Evolutionary conservation across 1,284 basidiomycete genomes (phyloP).

Genomic region (Apiotrichum sp.): DNA sequence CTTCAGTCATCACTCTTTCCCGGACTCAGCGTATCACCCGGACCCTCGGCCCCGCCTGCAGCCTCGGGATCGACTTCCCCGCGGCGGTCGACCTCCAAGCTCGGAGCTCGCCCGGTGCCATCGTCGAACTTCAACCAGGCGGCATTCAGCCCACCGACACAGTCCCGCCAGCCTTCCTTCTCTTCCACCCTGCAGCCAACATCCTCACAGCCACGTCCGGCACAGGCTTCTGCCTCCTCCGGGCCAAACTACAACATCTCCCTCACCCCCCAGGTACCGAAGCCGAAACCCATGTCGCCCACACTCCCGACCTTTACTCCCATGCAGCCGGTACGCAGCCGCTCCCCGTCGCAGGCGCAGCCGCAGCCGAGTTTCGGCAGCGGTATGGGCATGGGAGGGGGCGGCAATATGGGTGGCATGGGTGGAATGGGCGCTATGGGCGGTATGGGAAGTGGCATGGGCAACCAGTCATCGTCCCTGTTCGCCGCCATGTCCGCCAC

Average conservation of each 20-base stretch:
- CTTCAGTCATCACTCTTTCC: conserved; percentile 9
- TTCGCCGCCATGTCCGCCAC: neutral
- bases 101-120: conserved; percentile 23
- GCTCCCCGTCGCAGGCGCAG: neutral
- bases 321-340: conserved; percentile 4
- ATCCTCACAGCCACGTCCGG: neutral
- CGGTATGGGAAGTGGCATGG: conserved; percentile 1
- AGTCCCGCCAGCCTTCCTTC: conserved; percentile 5
- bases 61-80: conserved; percentile 2
- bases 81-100: neutral
- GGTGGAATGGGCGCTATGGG: neutral
- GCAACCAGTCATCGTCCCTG: neutral
- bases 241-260: conserved; percentile 44
- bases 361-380: neutral
- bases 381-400: no score
- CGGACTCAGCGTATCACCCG: conserved; percentile 1
- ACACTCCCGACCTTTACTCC: conserved; percentile 2
- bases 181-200: conserved; percentile 14
- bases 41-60: neutral
- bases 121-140: conserved; percentile 36
- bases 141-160: conserved; percentile 20
- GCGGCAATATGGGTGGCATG: neutral
- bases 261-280: conserved; percentile 31
- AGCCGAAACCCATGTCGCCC: conserved; percentile 2
- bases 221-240: neutral